Conservation (phyloP, 2,329 filamentous ascomycete species). For the Fusarium virguliforme region DNA sequence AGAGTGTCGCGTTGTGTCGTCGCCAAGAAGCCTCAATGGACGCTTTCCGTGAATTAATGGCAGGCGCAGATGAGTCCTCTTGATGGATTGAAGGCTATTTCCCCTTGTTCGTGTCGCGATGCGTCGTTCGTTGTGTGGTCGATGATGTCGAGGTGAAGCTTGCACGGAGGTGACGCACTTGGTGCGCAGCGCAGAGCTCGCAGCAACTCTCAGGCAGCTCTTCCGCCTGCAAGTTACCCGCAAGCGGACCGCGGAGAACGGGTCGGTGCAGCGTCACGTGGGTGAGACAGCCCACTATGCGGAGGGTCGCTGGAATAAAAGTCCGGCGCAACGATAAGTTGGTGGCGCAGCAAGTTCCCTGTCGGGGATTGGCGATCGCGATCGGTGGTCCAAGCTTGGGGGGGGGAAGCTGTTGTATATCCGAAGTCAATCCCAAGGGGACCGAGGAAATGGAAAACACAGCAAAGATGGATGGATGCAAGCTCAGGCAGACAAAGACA, state of each 20-base stretch:
- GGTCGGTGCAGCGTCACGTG: conserved; percentile 40
- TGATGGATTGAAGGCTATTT: not conserved
- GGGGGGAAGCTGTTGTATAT: conserved; percentile 20
- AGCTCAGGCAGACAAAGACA: conserved; percentile 7
- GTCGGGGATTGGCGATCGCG: conserved; percentile 29
- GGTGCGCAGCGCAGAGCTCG: conserved; percentile 32
- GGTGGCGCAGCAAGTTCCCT: conserved; percentile 30
- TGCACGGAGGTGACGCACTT: conserved; percentile 50
- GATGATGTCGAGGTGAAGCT: conserved; percentile 36
- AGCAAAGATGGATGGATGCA: not conserved
- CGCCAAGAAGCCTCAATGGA: conserved; percentile 30
- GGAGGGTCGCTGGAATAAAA: conserved; percentile 37
- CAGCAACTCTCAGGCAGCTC: conserved; percentile 40
- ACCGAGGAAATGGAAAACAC: not conserved
- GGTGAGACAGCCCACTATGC: conserved; percentile 17
- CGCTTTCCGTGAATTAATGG: not conserved
- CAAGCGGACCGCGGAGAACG: conserved; percentile 31
- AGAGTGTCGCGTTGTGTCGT: conserved; percentile 23
- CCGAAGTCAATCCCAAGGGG: conserved; percentile 8
- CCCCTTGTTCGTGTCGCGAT: conserved; percentile 18
- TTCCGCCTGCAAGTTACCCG: conserved; percentile 20
- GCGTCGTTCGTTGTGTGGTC: conserved; percentile 22
- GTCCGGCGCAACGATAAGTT: conserved; percentile 27
- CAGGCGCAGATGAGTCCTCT: not conserved
- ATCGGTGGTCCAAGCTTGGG: conserved; percentile 42